A percentile compares a stretch with the other conserved stretches of the same genome.
Evolutionary conservation across 2,329 filamentous ascomycete genomes (phyloP).

Genomic region (Albophoma yamanashiensis): DNA sequence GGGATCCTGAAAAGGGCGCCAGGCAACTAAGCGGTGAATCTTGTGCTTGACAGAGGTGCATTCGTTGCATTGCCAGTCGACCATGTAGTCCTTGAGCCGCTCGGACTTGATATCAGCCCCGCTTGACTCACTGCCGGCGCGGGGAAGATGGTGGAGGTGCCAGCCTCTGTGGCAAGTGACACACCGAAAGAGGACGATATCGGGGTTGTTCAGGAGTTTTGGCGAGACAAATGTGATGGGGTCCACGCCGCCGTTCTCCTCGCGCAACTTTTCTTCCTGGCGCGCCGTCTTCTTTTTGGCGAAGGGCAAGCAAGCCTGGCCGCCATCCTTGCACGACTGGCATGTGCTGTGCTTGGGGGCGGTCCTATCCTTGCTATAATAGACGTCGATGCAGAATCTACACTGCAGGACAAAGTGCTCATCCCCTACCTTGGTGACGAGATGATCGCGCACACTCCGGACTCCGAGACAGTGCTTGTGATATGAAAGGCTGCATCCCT

Average conservation of each 20-base stretch:
- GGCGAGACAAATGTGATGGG: slow-evolving; percentile 56
- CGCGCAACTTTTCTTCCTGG: slow-evolving; percentile 74
- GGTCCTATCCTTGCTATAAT: slow-evolving; percentile 55
- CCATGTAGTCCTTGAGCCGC: slow-evolving; percentile 61
- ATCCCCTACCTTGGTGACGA: slow-evolving; percentile 73
- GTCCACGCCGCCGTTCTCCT: slow-evolving; percentile 69
- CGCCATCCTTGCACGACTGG: slow-evolving; percentile 54
- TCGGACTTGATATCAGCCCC: slow-evolving; percentile 26
- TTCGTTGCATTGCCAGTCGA: slow-evolving; percentile 69
- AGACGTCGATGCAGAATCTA: slow-evolving; percentile 64
- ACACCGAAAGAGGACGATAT: slow-evolving; percentile 78
- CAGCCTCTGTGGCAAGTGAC: slow-evolving; percentile 63
- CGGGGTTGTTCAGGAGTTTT: slow-evolving; percentile 59
- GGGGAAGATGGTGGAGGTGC: slow-evolving; percentile 75
- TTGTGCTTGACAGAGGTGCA: slow-evolving; percentile 57
- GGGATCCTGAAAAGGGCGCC: slow-evolving; percentile 57
- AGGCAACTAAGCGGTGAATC: slow-evolving; percentile 72
- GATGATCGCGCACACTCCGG: slow-evolving; percentile 66
- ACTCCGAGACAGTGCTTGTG: slow-evolving; percentile 75
- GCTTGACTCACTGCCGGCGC: slow-evolving; percentile 21
- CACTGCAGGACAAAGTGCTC: slow-evolving; percentile 83
- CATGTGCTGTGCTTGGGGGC: slow-evolving; percentile 66
- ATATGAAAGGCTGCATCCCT: slow-evolving; percentile 78
- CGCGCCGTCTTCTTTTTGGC: slow-evolving; percentile 59
- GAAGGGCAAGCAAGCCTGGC: slow-evolving; percentile 64